Base-by-base conservation (phyloP, 2,329 filamentous ascomycete genomes). In the Cercospora janseana region DNA sequence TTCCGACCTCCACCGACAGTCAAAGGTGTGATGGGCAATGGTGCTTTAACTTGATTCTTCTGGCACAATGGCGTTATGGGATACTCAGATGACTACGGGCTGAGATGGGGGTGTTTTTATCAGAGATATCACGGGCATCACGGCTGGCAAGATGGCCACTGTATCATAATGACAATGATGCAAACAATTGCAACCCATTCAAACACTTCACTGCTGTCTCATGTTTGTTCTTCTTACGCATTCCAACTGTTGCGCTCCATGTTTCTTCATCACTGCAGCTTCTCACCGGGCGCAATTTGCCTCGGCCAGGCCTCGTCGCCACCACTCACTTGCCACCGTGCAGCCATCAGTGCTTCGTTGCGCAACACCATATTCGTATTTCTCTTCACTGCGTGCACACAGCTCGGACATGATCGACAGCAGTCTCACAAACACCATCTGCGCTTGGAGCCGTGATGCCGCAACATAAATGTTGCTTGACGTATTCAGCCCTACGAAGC, bases 141-240 rank as follows among this genome's bases (percentile, higher is more conserved):
- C 23, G 44, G 44, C 44, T 26, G 44, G 44, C 44, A 46, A 46
- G 44, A 47, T 47, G 44, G 44, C 44, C 44, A 38, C 31, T 66
- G 67, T 69, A 69, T 68, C 66, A 68, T 69, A 69, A 69, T 67
- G 67, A 67, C 60, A 56, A 66, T 67, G 66, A 56, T 66, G 60
- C 65, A 57, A 53, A 52, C 57, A 59, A 56, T 54, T 53, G 57
- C 55, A 56, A 59, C 24, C 52, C 48, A 53, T 59, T 63, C 59
- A 62, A 45, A 45, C 12, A 35, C 47, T 45, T 41, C 31, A 38
- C 23, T 24, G 23, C 13, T 29, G 47, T 20, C 31, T 16, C 20
- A 46, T 3, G n/a, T 37, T 7, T 23, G n/a, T 31, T 27, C 18
- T 15, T 41, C 27, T 12, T 18, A 24, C 12, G 3, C n/a, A n/a